Conservation (phyloP, 306 rosid genomes). For the Lathyrus tuberosus region DNA sequence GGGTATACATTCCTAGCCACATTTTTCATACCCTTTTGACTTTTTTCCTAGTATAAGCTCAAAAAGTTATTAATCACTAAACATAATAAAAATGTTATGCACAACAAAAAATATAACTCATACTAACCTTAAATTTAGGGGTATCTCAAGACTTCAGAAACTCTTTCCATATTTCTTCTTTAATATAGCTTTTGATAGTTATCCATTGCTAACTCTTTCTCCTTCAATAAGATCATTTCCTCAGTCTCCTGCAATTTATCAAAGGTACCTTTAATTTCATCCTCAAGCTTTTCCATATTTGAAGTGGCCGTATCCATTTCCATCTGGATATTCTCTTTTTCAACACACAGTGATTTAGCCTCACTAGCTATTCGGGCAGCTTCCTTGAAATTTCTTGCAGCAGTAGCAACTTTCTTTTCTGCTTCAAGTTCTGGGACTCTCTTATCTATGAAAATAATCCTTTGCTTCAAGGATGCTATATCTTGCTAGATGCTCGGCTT, state of each 20-base stretch:
- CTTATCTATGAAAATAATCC: conserved; percentile 70
- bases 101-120: no score
- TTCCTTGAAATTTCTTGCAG: conserved; percentile 85
- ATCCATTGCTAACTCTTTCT: conserved; percentile 74
- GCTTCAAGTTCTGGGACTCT: conserved; percentile 88
- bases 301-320: conserved; percentile 50
- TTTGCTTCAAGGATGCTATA: conserved; percentile 67
- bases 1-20: no score
- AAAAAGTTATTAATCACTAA: no score
- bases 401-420: conserved; percentile 77
- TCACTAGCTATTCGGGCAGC: conserved; percentile 81
- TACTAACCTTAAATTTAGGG: no score
- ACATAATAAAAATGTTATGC: no score
- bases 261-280: conserved; percentile 58
- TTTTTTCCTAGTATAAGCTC: no score
- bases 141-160: no score
- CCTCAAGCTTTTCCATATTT: conserved; percentile 72
- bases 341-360: conserved; percentile 65
- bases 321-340: conserved; percentile 60
- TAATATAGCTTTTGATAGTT: conserved; percentile 72
- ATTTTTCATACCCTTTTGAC: no score
- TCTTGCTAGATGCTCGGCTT: conserved; percentile 76
- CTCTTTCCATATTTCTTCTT: no score
- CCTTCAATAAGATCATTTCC: conserved; percentile 62
- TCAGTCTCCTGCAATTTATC: conserved; percentile 65